A percentile compares a stretch with the other conserved stretches of the same genome.
These are phyloP conservation scores for Cairneyella variabilis DNA, from an alignment of 495 filamentous ascomycete species.

Conservation along the genomic window DNA sequence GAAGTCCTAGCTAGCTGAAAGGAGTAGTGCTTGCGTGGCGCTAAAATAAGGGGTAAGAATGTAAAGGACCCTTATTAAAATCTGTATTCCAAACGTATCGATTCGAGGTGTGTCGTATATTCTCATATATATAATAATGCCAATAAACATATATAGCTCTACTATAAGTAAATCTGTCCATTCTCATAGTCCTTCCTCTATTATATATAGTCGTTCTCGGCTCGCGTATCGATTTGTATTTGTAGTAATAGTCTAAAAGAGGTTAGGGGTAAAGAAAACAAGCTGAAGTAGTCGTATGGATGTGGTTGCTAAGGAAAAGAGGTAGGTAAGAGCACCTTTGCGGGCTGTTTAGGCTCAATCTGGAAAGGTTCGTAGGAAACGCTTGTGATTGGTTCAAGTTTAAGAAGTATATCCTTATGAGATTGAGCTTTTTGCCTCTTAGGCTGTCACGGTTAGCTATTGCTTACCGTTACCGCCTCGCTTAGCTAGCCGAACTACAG, in stretches of 20 bases:
- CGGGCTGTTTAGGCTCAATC: not conserved
- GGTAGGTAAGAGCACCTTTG: not conserved
- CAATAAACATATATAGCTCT: too few species aligned
- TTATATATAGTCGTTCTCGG: not conserved
- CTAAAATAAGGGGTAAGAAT: too few species aligned
- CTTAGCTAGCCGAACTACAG: too few species aligned
- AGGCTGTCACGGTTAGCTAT: not conserved
- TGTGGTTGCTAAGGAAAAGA: not conserved
- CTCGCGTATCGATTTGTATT: not conserved
- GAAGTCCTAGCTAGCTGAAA: too few species aligned
- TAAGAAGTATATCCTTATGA: not conserved
- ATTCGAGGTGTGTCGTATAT: not conserved
- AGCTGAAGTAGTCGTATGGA: not conserved
- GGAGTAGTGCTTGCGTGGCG: too few species aligned
- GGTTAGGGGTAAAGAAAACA: too few species aligned
- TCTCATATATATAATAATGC: not conserved
- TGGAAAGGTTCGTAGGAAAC: not conserved
- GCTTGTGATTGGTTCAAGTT: too few species aligned
- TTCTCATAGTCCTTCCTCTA: not conserved
- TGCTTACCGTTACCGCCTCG: too few species aligned
- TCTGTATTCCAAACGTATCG: not conserved
- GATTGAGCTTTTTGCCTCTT: not conserved
- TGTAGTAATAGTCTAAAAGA: too few species aligned
- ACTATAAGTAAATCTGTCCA: not conserved
- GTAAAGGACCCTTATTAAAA: too few species aligned